phyloP scores from a whole-genome alignment of 805 yeast species.

The Ogataea minuta region DNA sequence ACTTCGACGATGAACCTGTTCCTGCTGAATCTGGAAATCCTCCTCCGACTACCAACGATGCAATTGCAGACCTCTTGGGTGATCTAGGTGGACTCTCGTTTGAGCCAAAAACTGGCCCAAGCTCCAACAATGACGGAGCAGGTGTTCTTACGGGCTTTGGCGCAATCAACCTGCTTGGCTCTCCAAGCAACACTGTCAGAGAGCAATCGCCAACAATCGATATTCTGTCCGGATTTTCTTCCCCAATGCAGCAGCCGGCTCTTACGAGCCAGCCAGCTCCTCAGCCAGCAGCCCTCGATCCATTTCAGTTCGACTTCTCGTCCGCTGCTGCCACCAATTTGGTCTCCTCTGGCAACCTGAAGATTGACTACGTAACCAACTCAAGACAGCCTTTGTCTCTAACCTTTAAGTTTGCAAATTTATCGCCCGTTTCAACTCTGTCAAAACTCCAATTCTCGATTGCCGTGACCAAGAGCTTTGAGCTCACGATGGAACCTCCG shows the following conservation, averaged over 20 bases:
- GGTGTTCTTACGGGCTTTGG: conserved; percentile 25
- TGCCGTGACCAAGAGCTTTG: conserved; percentile 36
- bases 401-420: conserved; percentile 24
- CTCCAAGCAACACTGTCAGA: conserved; percentile 18
- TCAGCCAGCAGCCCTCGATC: conserved; percentile 26
- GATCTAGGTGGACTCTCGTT: conserved; percentile 67
- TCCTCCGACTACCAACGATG: conserved; percentile 40
- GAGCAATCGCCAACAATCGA: conserved; percentile 19
- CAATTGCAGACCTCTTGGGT: conserved; percentile 67
- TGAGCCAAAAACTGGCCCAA: conserved; percentile 22
- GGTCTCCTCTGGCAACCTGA: conserved; percentile 21
- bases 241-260: conserved; percentile 15
- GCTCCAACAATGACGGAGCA: conserved; percentile 23
- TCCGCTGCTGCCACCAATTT: conserved; percentile 14
- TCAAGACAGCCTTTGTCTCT: conserved; percentile 20
- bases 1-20: conserved; percentile 57
- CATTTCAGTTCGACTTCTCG: conserved; percentile 35
- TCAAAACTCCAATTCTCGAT: conserved; percentile 39
- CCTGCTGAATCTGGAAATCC: conserved; percentile 24
- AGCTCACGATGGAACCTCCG: conserved; percentile 29
- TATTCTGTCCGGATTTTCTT: conserved; percentile 18
- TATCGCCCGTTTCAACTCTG: conserved; percentile 47
- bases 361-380: conserved; percentile 26
- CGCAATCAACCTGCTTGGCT: conserved; percentile 32
- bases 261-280: conserved; percentile 5